Base-by-base conservation (phyloP, 129 eudicot genomes). In the Lactuca sativa region DNA sequence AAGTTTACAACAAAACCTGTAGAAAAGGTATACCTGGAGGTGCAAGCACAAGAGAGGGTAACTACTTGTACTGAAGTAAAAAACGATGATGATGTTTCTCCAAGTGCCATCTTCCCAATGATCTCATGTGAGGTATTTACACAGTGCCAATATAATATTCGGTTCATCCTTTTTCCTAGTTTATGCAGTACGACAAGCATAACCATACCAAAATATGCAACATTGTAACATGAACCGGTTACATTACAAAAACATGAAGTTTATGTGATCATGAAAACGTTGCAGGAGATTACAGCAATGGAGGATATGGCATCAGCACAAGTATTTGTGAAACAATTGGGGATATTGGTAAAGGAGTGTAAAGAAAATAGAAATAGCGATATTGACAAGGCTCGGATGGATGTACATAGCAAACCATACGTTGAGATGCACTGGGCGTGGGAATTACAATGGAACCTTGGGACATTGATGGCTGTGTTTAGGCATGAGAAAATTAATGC, bases 71-170 rank as follows among this genome's bases (percentile, higher is more conserved):
- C 7, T 16, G 54, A 63, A 64, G 38, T 65, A 5, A 44, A 49
- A 65, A 49, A 14, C 40, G 17, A 21, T 65, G 70, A 21, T 65
- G 70, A 65, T 65, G 5, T 38, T 65, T 65, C 57, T 65, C 70
- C 70, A 6, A 14, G 70, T 21, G 57, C 70, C 57, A 44, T 56
- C 40, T 65, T 47, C 70, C 12, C 56, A 18, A 44, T 64, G 55
- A 40, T 44, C 30, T 44, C 70, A 47, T 56, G 70, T 4, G 56
- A 64, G 70, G 70, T 64, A 64, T 64, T 64, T 65, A 61, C 30
- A 61, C 10, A 18, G 36, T 34, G 49, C 13, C 8, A 40, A 61
- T 61, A 37, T 14, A 37, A 14, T 37, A 18, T 34, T 16, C 31
- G 21, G 4, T 7, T 2, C 62, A 25, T 3, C 6, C 16, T 56